Evolutionary conservation across 2,329 filamentous ascomycete species (phyloP), one percentile per base, ranked within the genome.

Genomic region (Talaromyces sp.): DNA sequence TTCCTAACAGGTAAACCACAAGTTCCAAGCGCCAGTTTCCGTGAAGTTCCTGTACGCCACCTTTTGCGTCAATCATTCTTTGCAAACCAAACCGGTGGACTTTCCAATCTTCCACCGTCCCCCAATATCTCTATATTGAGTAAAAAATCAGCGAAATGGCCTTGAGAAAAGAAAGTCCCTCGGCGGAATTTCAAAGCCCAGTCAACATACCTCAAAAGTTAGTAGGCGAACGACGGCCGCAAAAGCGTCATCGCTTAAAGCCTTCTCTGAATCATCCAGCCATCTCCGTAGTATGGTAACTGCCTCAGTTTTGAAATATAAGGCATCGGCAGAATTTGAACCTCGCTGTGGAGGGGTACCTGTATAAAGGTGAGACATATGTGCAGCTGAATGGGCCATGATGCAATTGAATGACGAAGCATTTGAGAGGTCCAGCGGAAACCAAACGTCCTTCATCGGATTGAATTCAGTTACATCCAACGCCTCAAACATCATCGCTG

Each of bases 371-470:
- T 70, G 63, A 30, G 70, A 64, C 1, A 75, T 52, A 42, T 76
- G 74, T 0, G 72, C 71, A 1, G 74, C 73, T 2, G 74, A 69
- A 49, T 76, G 74, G 1, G 74, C 73, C 70, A 76, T 74, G 36
- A 75, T 68, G 16, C 66, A 67, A 36, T 75, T 74, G 56, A 75
- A 75, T 1, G 72, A 73, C 4, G 73, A 70, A 2, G 71, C 65
- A 48, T 76, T 75, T 4, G 74, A 75, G 14, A 76, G 58, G 41
- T 76, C 73, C 2, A 75, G 55, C 0, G 74, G 72, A 22, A 73
- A 61, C 69, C 71, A 76, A 27, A 76, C 70, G 41, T 76, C 72
- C 13, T 67, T 68, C 68, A 75, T 73, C 1, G 73, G 67, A 49
- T 73, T 72, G 44, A 75, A 75, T 13, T 47, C 58, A 20, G 58